A percentile compares a stretch with the other conserved stretches of the same genome.
phyloP scores from a whole-genome alignment of 495 filamentous ascomycete species.

The Hyaloscypha variabilis region DNA sequence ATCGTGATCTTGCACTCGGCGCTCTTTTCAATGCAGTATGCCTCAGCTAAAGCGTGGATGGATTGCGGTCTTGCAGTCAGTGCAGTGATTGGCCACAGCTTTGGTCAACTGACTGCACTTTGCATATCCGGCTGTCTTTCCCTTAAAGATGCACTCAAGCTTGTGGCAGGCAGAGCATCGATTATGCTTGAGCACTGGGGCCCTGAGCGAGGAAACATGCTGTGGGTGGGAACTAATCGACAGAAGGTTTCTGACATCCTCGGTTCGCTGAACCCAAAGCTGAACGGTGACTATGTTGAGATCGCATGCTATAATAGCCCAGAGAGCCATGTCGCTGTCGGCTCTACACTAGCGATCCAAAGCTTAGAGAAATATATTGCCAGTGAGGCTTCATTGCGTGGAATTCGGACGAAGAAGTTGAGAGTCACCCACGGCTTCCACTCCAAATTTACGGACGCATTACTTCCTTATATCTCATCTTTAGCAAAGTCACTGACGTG shows the following conservation, averaged over 20 bases:
- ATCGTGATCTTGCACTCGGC: conserved; percentile 10
- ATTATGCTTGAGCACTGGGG: conserved; percentile 52
- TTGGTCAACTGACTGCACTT: conserved; percentile 14
- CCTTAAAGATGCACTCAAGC: conserved; percentile 32
- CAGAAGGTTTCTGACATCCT: background rate
- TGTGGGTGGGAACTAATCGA: conserved; percentile 24
- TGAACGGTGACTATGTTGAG: conserved; percentile 34
- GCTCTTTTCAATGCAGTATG: conserved; percentile 11
- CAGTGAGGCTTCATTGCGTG: conserved; percentile 4
- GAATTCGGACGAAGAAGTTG: conserved; percentile 32
- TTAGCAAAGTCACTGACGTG: conserved; percentile 33
- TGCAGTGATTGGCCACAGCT: conserved; percentile 8
- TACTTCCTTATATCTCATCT: conserved; percentile 34
- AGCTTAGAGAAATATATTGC: conserved; percentile 21
- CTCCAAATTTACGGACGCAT: conserved; percentile 40
- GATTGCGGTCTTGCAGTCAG: conserved; percentile 8
- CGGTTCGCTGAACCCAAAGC: background rate
- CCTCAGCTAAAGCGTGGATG: conserved; percentile 13
- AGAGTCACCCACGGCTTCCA: conserved; percentile 49
- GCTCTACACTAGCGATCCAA: conserved; percentile 31
- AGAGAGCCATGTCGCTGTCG: conserved; percentile 37
- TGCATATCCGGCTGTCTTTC: conserved; percentile 10
- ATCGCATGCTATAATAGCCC: conserved; percentile 47
- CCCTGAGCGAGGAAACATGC: conserved; percentile 50
- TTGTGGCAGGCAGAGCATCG: conserved; percentile 45